Evolutionary conservation across 176 grass and related monocot species (phyloP), one percentile per base, ranked within the genome.

Genomic region (Elymus sibiricus): DNA sequence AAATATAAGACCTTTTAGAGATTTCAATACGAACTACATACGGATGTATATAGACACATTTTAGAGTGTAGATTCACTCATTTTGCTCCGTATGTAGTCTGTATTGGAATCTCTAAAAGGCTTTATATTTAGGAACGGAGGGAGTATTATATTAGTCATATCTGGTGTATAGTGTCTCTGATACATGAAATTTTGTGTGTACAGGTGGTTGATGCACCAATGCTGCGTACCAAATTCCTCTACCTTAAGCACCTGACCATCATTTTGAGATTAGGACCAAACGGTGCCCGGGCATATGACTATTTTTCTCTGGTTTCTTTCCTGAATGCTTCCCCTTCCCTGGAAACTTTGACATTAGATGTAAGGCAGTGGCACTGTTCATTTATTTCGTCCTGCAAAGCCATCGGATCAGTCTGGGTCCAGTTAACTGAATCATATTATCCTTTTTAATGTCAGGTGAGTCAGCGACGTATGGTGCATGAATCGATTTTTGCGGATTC

Each of bases 161-260:
- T n/a, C 24, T 63, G 24, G 60, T 63, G 60, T 63, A 27, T 25
- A 63, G 11, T 24, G 22, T 63, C 0, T n/a, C 11, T 27, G n/a
- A 27, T 63, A 27, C 60, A 26, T 63, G 0, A 27, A 24, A 11
- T 63, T 26, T 12, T 62, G 25, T 55, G 49, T 55, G 49, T 66
- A 28, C 49, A 63, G 60, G 60, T 14, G 60, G 24, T 63, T 17
- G 64, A 66, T 66, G 21, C 42, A 66, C 79, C 63, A 31, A 24
- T 81, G 26, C 2, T 68, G 27, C 28, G 42, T 2, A 81, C 26
- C 63, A 81, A 65, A 11, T 81, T 81, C 27, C 40, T 68, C 27
- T 43, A 9, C 79, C 79, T 67, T 63, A 81, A 81, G 63, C 44
- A 67, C 79, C 64, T 81, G 79, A 12, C 25, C 19, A 68, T 81